phyloP scores from a whole-genome alignment of 2,329 filamentous ascomycete species.

The Emergomyces africanus region DNA sequence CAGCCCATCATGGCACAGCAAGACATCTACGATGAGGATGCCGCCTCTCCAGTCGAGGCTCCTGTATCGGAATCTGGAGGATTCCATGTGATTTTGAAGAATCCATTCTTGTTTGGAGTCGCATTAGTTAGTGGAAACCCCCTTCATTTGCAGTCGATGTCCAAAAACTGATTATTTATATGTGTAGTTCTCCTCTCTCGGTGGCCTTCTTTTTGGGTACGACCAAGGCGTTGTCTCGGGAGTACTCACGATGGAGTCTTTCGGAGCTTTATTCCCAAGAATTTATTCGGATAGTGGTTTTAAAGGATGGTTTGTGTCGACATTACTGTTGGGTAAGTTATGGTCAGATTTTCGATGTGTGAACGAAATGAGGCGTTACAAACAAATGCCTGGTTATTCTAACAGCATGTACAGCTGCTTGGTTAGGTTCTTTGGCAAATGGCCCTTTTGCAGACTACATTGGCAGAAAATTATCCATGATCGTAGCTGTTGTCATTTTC shows the following conservation, averaged over 20 bases:
- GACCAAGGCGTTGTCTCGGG: slow-evolving; percentile 39
- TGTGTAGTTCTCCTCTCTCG: slow-evolving; percentile 27
- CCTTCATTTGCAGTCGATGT: background rate
- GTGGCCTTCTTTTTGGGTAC: slow-evolving; percentile 37
- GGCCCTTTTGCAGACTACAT: slow-evolving; percentile 40
- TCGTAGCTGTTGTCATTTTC: slow-evolving; percentile 41
- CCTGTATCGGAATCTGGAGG: slow-evolving; percentile 9
- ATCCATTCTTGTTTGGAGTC: slow-evolving; percentile 35
- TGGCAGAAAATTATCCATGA: slow-evolving; percentile 40
- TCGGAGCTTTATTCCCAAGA: slow-evolving; percentile 28
- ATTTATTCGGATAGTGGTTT: slow-evolving; percentile 34
- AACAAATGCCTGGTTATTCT: background rate
- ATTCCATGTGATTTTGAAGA: slow-evolving; percentile 22
- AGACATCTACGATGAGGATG: background rate
- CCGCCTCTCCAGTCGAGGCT: background rate
- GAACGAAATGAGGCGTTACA: background rate
- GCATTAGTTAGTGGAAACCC: slow-evolving; percentile 22
- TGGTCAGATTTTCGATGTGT: background rate
- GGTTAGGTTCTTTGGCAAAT: slow-evolving; percentile 37
- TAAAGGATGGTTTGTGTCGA: slow-evolving; percentile 43
- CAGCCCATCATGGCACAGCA: background rate
- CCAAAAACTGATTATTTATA: slow-evolving; percentile 17
- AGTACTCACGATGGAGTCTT: slow-evolving; percentile 36
- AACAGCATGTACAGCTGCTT: slow-evolving; percentile 25
- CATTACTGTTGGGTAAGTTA: slow-evolving; percentile 30